Evolutionary conservation across 768 basidiomycete species (phyloP).

Genomic region (Auricularia sp.): DNA sequence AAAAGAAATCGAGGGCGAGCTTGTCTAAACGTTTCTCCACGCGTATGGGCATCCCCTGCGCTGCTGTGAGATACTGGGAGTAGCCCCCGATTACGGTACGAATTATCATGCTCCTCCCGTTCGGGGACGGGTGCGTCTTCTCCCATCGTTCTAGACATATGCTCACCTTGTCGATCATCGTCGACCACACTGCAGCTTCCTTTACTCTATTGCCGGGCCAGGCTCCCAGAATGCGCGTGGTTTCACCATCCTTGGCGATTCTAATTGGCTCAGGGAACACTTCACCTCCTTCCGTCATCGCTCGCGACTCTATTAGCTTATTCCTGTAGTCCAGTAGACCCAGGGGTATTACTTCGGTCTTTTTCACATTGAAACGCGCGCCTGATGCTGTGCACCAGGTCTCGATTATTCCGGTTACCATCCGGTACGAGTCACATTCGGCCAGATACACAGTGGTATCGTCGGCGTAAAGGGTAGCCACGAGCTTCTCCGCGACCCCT

Average conservation of each 20-base stretch:
- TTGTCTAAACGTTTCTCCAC: conserved; percentile 14
- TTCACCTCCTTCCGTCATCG: neutral
- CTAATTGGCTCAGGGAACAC: conserved; percentile 14
- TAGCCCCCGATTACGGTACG: conserved; percentile 20
- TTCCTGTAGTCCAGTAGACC: conserved; percentile 16
- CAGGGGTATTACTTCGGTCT: conserved; percentile 30
- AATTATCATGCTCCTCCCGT: conserved; percentile 17
- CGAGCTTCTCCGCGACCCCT: conserved; percentile 9
- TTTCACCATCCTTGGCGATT: conserved; percentile 20
- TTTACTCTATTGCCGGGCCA: conserved; percentile 21
- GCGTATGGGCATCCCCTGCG: conserved; percentile 26
- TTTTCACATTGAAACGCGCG: conserved; percentile 31
- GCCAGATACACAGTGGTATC: conserved; percentile 30
- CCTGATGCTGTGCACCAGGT: conserved; percentile 31
- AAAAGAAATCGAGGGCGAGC: conserved; percentile 19
- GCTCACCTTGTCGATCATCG: conserved; percentile 19
- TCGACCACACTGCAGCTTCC: conserved; percentile 16
- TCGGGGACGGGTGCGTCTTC: conserved; percentile 18
- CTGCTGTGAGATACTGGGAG: conserved; percentile 25
- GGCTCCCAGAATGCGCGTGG: conserved; percentile 23
- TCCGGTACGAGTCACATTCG: conserved; percentile 16
- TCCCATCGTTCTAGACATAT: conserved; percentile 16
- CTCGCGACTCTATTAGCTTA: conserved; percentile 1
- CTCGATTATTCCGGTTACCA: conserved; percentile 19
- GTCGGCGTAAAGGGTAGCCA: conserved; percentile 30